phyloP scores from a whole-genome alignment of 768 basidiomycete genomes.

The Dioszegia crocea region DNA sequence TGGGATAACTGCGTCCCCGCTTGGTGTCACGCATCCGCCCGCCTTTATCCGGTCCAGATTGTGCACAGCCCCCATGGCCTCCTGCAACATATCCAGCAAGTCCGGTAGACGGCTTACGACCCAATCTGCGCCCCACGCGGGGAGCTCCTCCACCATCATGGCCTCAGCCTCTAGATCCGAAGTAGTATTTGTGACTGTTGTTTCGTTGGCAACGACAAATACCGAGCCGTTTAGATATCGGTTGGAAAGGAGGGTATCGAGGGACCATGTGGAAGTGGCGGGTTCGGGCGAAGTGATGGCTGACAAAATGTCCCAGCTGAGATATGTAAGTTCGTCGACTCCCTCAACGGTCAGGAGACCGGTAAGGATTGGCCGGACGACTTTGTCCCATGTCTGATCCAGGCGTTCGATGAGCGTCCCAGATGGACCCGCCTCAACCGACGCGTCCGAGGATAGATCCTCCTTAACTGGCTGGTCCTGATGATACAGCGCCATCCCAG shows the following conservation, averaged over 20 bases:
- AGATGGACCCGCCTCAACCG: slow-evolving; percentile 13
- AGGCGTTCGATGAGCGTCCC: slow-evolving; percentile 20
- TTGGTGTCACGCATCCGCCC: slow-evolving; percentile 11
- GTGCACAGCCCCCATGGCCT: slow-evolving; percentile 20
- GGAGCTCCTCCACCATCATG: slow-evolving; percentile 28
- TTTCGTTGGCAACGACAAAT: slow-evolving; percentile 20
- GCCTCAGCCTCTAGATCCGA: slow-evolving; percentile 22
- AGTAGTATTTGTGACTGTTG: slow-evolving; percentile 17
- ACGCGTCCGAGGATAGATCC: slow-evolving; percentile 28
- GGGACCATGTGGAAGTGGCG: slow-evolving; percentile 14
- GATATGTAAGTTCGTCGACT: slow-evolving; percentile 32
- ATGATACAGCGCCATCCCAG: slow-evolving; percentile 31
- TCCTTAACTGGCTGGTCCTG: slow-evolving; percentile 32
- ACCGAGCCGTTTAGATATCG: slow-evolving; percentile 34
- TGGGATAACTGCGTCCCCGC: slow-evolving; percentile 17
- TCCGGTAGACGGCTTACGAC: slow-evolving; percentile 18
- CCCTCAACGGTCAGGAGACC: slow-evolving; percentile 51
- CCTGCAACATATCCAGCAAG: slow-evolving; percentile 29
- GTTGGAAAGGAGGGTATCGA: slow-evolving; percentile 31
- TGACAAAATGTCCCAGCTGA: slow-evolving; percentile 36
- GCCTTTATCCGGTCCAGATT: slow-evolving; percentile 12
- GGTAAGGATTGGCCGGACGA: slow-evolving; percentile 61
- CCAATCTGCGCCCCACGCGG: slow-evolving; percentile 36
- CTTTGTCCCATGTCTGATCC: slow-evolving; percentile 47
- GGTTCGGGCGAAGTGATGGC: slow-evolving; percentile 23